phyloP scores from a whole-genome alignment of 257 asterid genomes.

The Pogostemon cablin region DNA sequence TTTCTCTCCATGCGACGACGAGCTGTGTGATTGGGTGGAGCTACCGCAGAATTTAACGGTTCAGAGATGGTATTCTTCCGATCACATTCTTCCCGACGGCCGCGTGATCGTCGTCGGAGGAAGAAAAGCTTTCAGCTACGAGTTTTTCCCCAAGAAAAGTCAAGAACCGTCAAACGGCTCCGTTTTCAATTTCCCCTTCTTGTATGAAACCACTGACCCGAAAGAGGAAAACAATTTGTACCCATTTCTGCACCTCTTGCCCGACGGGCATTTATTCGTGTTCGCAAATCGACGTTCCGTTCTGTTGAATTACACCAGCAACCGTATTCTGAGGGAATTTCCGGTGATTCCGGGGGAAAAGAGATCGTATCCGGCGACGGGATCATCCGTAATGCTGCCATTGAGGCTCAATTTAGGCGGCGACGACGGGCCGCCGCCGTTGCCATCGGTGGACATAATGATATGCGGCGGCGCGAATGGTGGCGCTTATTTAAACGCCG shows the following conservation, averaged over 20 bases:
- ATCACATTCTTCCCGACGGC: slow-evolving; percentile 77
- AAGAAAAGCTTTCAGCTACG: slow-evolving; percentile 69
- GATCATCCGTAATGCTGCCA: slow-evolving; percentile 86
- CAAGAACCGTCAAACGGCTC: not conserved
- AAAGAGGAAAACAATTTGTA: slow-evolving; percentile 83
- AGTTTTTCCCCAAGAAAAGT: slow-evolving; percentile 62
- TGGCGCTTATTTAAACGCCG: slow-evolving; percentile 57
- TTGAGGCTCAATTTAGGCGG: slow-evolving; percentile 36
- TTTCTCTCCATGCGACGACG: slow-evolving; percentile 56
- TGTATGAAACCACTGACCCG: slow-evolving; percentile 67
- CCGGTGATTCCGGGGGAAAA: slow-evolving; percentile 78
- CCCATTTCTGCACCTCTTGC: slow-evolving; percentile 74
- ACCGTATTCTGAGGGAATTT: slow-evolving; percentile 52
- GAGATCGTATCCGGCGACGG: slow-evolving; percentile 77
- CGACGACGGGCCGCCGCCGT: slow-evolving; percentile 19
- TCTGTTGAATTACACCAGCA: slow-evolving; percentile 50
- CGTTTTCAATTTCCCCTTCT: slow-evolving; percentile 44
- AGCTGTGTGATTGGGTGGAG: slow-evolving; percentile 76
- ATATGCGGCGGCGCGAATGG: slow-evolving; percentile 88
- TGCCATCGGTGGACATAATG: slow-evolving; percentile 59
- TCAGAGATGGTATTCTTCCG: slow-evolving; percentile 80
- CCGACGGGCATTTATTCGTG: slow-evolving; percentile 76
- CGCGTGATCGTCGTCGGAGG: slow-evolving; percentile 81
- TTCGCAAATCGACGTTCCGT: slow-evolving; percentile 75
- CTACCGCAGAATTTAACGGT: slow-evolving; percentile 47